Evolutionary conservation across 306 rosid species (phyloP), one percentile per base, ranked within the genome.

Genomic region (Urtica urens): DNA sequence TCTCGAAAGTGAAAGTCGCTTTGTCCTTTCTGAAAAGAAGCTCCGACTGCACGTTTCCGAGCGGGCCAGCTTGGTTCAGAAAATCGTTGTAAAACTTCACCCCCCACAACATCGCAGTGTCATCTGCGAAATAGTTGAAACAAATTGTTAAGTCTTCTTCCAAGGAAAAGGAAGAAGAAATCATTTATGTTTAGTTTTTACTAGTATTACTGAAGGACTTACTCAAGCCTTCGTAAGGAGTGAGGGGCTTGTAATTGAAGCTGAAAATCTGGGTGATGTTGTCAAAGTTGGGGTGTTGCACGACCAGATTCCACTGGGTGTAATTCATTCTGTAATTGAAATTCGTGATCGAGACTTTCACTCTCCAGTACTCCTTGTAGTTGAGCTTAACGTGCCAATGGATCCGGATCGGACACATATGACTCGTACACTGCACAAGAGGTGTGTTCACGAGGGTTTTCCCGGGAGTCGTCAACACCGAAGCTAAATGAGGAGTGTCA

Each of bases 331-430:
- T 64, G 81, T 84, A 90, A 58, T 90, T 90, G 85, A 90, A 90
- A 68, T 90, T 90, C 14, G 92, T 84, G 62, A 90, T 76, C 38
- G 97, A 77, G 58, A 90, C 62, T 82, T 85, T 90, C 71, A 90
- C 82, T 75, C 97, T 72, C 97, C 97, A 90, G 57, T 90, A 90
- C 60, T 90, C 95, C 69, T 84, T 90, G 69, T 90, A 90, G 55
- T 90, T 90, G 61, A 90, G 69, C 70, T 90, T 90, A 62, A 90
- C 95, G n/a, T 90, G 97, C 97, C 97, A 90, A 75, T 90, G 97
- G 71, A 90, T 67, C 66, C 94, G 78, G 60, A 90, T 60, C 4
- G 97, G 97, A 65, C 97, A 90, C 97, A 84, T 90, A 57, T 90
- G 97, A 60, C 95, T 81, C 42, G 94, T 84, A 45, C 94, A 90